These are phyloP conservation scores for Mollisiaceae sp. DNA, from an alignment of 2,329 filamentous ascomycete species.

Conservation along the genomic window DNA sequence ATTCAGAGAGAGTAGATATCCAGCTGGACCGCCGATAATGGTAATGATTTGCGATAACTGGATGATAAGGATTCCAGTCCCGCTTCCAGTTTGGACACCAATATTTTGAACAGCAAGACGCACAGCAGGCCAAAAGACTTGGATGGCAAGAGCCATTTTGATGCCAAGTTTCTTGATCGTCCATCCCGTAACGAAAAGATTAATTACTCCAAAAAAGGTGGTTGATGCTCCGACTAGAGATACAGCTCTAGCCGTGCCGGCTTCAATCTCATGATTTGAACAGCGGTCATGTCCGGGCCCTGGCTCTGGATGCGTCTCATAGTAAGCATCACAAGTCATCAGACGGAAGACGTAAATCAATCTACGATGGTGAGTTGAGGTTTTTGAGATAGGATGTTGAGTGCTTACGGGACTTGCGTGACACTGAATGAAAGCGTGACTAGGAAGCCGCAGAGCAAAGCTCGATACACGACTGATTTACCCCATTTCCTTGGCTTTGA, in stretches of 20 bases:
- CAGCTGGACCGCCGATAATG: constrained; percentile 69
- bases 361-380: constrained; percentile 14
- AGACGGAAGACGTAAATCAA: constrained; percentile 69
- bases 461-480: constrained; percentile 45
- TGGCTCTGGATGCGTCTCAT: constrained; percentile 59
- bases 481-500: constrained; percentile 24
- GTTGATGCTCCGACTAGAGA: constrained; percentile 71
- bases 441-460: constrained; percentile 64
- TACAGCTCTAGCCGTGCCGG: constrained; percentile 66
- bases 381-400: background rate
- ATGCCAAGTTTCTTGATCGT: constrained; percentile 70
- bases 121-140: constrained; percentile 68
- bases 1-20: constrained; percentile 72
- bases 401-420: constrained; percentile 51
- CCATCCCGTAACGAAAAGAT: constrained; percentile 71
- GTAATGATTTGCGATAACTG: constrained; percentile 72
- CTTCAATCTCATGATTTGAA: constrained; percentile 64
- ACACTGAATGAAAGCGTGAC: constrained; percentile 58
- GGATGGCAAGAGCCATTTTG: constrained; percentile 63
- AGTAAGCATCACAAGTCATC: constrained; percentile 76
- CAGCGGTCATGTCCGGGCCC: constrained; percentile 57
- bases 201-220: constrained; percentile 69
- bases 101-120: constrained; percentile 68
- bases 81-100: constrained; percentile 66
- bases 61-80: constrained; percentile 68